Evolutionary conservation across 1,139 yeast species (phyloP), one percentile per base, ranked within the genome.

Genomic region (Blastobotrys apis): DNA sequence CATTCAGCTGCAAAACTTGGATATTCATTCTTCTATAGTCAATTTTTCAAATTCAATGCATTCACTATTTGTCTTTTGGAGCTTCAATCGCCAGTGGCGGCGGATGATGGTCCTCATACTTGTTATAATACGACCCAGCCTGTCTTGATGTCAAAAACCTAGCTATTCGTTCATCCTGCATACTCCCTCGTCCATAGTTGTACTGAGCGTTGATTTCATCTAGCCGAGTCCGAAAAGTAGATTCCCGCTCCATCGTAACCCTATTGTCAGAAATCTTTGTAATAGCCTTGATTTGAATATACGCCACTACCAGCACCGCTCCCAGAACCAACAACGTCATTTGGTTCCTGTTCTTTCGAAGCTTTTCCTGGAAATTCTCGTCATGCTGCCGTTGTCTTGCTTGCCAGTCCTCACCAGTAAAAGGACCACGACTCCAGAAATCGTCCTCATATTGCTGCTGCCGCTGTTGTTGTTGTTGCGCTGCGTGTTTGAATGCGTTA

Each of bases 71-170:
- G n/a, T n/a, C n/a, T 9, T 20, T 20, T 4, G 44, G 40, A 30
- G 44, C 34, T 5, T 35, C 34, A 12, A 42, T 23, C 10, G 41
- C 41, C 17, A 30, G 17, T 13, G 23, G 32, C 13, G 5, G 6
- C 32, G 33, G 33, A 12, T 31, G 5, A 15, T 4, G 23, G 32
- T 3, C 20, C 31, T 5, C 15, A 15, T 27, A 9, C 34, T 47
- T 47, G 38, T 55, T 49, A 23, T 54, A 55, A 39, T 54, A 54
- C 5, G 53, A 59, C 6, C 63, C 52, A 10, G 54, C 49, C 43
- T 62, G 55, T 10, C 67, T 52, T 4, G 54, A 56, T 6, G 52
- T 54, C 38, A 62, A 32, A 37, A 63, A 63, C 36, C 67, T 55
- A 23, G 53, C 53, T 4, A 63, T 52, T 10, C 66, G 55, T 19